Base-by-base conservation (phyloP, 805 yeast genomes). In the Candida easanensis region DNA sequence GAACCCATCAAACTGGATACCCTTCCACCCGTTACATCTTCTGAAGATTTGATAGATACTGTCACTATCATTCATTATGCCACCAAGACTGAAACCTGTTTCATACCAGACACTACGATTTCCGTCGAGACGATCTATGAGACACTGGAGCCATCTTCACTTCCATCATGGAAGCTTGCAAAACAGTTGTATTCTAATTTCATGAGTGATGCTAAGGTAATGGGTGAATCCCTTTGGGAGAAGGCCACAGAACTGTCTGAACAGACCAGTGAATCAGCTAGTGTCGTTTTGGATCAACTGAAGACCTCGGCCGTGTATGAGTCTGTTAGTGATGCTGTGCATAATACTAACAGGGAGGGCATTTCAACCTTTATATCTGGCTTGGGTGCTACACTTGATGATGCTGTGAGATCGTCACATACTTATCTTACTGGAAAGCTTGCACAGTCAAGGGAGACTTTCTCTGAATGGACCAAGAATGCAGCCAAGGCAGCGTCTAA, bases 21-120 rank as follows among this genome's bases (percentile, higher is more conserved):
- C 33, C 18, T 16, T 18, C 25, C 4, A 8, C 10, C 36, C 36
- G 11, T 11, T 27, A n/a, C 36, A 9, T 31, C 20, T 10, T 22
- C 34, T 19, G 30, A 19, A 15, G 35, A 20, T 13, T 13, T 27
- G 15, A 33, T n/a, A n/a, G 39, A 38, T 15, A 33, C 30, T 17
- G 34, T 45, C 11, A 50, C 54, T 7, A 27, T 50, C 10, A 43
- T 51, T 10, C 45, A 38, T 26, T 51, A 42, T 26, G 36, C 44
- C 4, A 52, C 56, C 0, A 43, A 46, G 32, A 53, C 57, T 18
- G 40, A 46, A 32, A 51, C 57, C 1, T 25, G 32, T 26, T 49
- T 39, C 32, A 18, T 43, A 2, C 45, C 51, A 5, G 53, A 41
- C 14, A 31, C 41, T 5, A 50, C 52, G 1, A 39, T 42, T 5